phyloP scores from a whole-genome alignment of 2,329 filamentous ascomycete genomes.

The Colletotrichum phormii region DNA sequence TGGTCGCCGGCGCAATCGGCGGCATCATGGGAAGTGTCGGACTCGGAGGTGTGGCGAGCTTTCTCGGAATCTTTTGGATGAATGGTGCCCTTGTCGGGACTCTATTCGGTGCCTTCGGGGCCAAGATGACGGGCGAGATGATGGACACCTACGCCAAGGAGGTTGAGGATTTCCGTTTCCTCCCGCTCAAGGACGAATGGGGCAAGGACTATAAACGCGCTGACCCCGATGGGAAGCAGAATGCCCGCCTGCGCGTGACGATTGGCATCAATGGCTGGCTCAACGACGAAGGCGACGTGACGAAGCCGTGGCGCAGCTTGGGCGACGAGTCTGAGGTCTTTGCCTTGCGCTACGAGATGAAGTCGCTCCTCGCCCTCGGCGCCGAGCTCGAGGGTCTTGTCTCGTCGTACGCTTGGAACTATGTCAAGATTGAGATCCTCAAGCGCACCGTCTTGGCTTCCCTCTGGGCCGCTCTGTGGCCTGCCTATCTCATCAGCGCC shows the following conservation, averaged over 20 bases:
- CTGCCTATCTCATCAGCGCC: conserved; percentile 73
- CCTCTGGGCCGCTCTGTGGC: conserved; percentile 77
- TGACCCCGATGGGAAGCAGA: conserved; percentile 43
- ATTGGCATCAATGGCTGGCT: conserved; percentile 93
- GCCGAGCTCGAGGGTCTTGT: conserved; percentile 79
- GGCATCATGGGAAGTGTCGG: conserved; percentile 88
- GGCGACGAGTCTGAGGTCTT: conserved; percentile 81
- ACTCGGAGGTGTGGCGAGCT: conserved; percentile 85
- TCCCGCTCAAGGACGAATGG: conserved; percentile 72
- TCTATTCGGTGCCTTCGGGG: conserved; percentile 90
- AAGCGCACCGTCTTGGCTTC: conserved; percentile 77
- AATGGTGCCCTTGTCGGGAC: conserved; percentile 88
- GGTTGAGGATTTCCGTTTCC: conserved; percentile 84
- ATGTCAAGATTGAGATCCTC: conserved; percentile 80
- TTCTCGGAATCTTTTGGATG: conserved; percentile 87
- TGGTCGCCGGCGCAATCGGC: conserved; percentile 88
- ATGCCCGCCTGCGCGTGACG: conserved; percentile 77
- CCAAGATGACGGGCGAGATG: conserved; percentile 82
- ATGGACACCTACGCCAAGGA: conserved; percentile 90
- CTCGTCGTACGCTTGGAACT: conserved; percentile 78
- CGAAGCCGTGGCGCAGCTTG: conserved; percentile 83
- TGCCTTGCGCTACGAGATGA: conserved; percentile 85
- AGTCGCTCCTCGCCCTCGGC: conserved; percentile 80
- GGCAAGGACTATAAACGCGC: conserved; percentile 46
- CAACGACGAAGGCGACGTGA: conserved; percentile 78